A percentile compares a stretch with the other conserved stretches of the same genome.
phyloP scores from a whole-genome alignment of 2,329 filamentous ascomycete genomes.

The Drechslerella dactyloides region DNA sequence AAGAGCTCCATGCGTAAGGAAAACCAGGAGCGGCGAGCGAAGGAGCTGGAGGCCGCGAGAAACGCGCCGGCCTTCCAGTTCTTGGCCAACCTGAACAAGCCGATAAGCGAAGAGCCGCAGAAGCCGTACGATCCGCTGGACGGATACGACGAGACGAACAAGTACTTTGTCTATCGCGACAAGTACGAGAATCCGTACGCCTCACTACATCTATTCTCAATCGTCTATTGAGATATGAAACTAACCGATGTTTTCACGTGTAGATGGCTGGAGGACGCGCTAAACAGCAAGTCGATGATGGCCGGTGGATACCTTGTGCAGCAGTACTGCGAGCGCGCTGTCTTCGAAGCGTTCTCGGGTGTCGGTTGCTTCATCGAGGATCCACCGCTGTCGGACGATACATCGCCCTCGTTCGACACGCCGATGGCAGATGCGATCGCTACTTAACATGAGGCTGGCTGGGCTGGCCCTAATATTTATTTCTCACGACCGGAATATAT shows the following conservation, averaged over 20 bases:
- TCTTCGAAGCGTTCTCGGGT: slow-evolving; percentile 90
- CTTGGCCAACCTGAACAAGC: slow-evolving; percentile 63
- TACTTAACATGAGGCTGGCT: slow-evolving; percentile 13
- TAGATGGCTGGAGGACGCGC: slow-evolving; percentile 70
- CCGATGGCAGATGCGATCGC: slow-evolving; percentile 34
- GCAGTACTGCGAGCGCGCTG: slow-evolving; percentile 79
- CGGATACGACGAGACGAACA: slow-evolving; percentile 71
- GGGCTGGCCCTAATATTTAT: slow-evolving; percentile 18
- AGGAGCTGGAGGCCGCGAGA: slow-evolving; percentile 49
- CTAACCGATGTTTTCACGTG: not conserved
- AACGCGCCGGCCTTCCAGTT: slow-evolving; percentile 57
- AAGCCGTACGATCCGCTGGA: slow-evolving; percentile 88
- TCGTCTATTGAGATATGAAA: not conserved
- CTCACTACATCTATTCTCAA: not conserved
- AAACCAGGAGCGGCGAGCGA: slow-evolving; percentile 51
- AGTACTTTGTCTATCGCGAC: slow-evolving; percentile 73
- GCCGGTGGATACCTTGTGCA: slow-evolving; percentile 83
- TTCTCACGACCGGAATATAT: slow-evolving; percentile 1
- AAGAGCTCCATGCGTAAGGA: slow-evolving; percentile 53
- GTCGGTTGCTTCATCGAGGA: slow-evolving; percentile 86
- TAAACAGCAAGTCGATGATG: slow-evolving; percentile 69
- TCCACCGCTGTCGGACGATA: slow-evolving; percentile 60
- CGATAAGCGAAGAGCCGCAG: slow-evolving; percentile 72
- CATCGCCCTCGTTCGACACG: slow-evolving; percentile 28
- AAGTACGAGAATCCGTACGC: slow-evolving; percentile 70